A percentile compares a stretch with the other conserved stretches of the same genome.
These are phyloP conservation scores for Sugiyamaella floridensis DNA, from an alignment of 805 yeast genomes.

Conservation along the genomic window DNA sequence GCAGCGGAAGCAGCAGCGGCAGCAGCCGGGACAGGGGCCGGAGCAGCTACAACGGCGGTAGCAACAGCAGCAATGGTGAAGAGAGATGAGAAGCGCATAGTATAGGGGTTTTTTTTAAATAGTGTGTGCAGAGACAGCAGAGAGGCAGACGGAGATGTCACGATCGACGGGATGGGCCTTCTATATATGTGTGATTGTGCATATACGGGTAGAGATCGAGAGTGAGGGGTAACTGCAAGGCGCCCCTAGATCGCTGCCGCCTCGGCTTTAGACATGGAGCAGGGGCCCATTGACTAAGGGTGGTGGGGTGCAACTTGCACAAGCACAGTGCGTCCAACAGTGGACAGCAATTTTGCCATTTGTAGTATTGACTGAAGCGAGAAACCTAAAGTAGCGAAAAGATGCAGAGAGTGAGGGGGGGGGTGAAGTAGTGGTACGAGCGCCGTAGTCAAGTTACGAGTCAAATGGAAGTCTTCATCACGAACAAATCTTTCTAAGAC, in stretches of 20 bases:
- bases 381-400: too few species aligned
- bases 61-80: neutral
- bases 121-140: neutral
- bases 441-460: too few species aligned
- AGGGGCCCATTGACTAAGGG: too few species aligned
- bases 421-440: too few species aligned
- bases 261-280: neutral
- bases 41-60: neutral
- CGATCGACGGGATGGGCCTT: neutral
- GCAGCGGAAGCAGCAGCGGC: conserved; percentile 1
- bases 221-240: neutral
- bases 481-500: too few species aligned
- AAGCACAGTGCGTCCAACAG: too few species aligned
- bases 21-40: conserved; percentile 5
- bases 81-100: neutral
- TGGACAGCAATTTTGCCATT: too few species aligned
- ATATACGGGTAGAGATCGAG: neutral
- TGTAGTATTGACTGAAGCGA: too few species aligned
- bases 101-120: neutral
- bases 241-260: neutral
- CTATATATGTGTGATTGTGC: neutral
- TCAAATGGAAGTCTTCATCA: too few species aligned
- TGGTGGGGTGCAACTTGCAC: too few species aligned
- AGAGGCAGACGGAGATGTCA: too few species aligned
- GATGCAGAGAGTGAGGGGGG: too few species aligned